Conservation (phyloP, 176 grass and related monocot genomes). For the Rhipidocladum racemiflorum region DNA sequence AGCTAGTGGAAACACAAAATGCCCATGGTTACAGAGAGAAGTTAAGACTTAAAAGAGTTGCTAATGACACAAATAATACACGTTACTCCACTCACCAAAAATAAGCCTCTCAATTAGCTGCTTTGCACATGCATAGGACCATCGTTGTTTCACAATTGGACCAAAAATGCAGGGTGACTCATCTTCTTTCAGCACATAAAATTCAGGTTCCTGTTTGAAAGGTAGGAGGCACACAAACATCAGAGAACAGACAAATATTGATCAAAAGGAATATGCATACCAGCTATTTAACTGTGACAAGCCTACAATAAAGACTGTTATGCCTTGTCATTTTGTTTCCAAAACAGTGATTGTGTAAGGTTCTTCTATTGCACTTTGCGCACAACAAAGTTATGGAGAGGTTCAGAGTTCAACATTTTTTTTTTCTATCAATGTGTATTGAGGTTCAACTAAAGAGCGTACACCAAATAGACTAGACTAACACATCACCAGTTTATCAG, state of each 20-base stretch:
- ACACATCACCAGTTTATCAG: background rate
- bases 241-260: conserved; percentile 10
- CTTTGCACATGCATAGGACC: conserved; percentile 93
- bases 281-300: background rate
- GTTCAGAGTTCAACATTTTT: background rate
- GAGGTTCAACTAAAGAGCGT: background rate
- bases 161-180: conserved; percentile 89
- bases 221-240: background rate
- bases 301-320: background rate
- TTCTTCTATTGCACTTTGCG: background rate
- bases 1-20: conserved; percentile 49
- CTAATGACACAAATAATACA: background rate
- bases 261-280: background rate
- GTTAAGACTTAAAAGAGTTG: background rate
- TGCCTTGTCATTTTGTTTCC: background rate
- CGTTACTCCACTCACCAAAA: conserved; percentile 52
- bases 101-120: conserved; percentile 97
- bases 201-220: conserved; percentile 70
- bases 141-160: conserved; percentile 85
- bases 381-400: background rate
- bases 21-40: background rate
- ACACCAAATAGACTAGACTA: background rate
- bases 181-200: conserved; percentile 95
- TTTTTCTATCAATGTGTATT: background rate
- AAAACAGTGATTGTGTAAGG: background rate